Evolutionary conservation across 768 basidiomycete species (phyloP), one percentile per base, ranked within the genome.

Genomic region (Lactarius psammicola): DNA sequence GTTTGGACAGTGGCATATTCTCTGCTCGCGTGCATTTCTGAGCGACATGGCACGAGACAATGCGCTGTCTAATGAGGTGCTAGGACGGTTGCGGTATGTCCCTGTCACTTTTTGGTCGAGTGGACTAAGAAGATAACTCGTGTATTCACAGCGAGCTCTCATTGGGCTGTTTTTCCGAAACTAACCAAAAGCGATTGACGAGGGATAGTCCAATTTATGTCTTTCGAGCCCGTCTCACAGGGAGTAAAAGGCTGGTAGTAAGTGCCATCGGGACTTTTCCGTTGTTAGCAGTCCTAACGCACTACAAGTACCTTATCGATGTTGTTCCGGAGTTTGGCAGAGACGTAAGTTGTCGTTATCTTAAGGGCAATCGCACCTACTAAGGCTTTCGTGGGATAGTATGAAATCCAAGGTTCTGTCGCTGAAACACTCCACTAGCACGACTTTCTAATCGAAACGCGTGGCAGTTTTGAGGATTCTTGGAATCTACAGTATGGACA

Each of bases 281-380:
- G 4, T 5, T n/a, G 33, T 28, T 23, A 13, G 23, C 1, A 30
- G 30, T 31, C 62, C 28, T 69, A 51, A 57, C 36, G 31, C 7
- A 42, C 36, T 34, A 17, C 46, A 28, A 69, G 68, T 69, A 69
- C 33, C 44, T 68, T 46, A 20, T 69, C 18, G 68, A 69, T 34
- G 34, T 63, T 28, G 44, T 64, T 36, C 42, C 54, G 5, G 68
- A 69, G 36, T 60, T 49, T 26, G 67, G 63, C 18, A 66, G 46
- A 40, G 44, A 68, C 18, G 67, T 68, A 51, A 7, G 66, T 33
- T 44, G 23, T 49, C 40, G 23, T 63, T 23, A 20, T 34, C 31
- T 20, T 10, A 0, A 3, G 18, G 26, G 3, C n/a, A 9, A 33
- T 49, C 7, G 18, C 28, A 20, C 30, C 1, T 36, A 38, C 57